A percentile compares a stretch with the other conserved stretches of the same genome.
Conservation (phyloP, 2,329 filamentous ascomycete species). For the Elsinoe batatas region DNA sequence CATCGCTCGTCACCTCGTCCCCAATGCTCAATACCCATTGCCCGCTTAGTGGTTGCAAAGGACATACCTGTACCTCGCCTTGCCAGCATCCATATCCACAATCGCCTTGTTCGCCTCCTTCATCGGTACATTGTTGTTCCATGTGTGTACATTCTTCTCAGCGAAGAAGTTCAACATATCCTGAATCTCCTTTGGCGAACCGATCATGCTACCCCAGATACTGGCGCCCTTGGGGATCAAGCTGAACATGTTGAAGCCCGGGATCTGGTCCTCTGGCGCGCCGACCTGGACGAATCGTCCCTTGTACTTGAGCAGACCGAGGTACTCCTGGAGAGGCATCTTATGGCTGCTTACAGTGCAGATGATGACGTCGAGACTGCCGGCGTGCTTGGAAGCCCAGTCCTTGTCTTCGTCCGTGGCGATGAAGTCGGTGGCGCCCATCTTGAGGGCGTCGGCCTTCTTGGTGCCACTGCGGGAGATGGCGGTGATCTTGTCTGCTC, state of each 20-base stretch:
- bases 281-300: conserved; percentile 57
- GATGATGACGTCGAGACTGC: conserved; percentile 47
- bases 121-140: conserved; percentile 53
- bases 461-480: conserved; percentile 52
- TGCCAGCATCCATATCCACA: conserved; percentile 47
- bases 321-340: conserved; percentile 54
- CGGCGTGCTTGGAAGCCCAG: conserved; percentile 46
- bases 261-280: conserved; percentile 48
- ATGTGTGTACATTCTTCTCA: conserved; percentile 48
- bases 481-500: conserved; percentile 53
- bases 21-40: not conserved
- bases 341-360: conserved; percentile 46
- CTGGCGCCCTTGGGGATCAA: conserved; percentile 46
- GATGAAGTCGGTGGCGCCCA: conserved; percentile 50
- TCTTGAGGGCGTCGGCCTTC: conserved; percentile 47
- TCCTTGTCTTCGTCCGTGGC: conserved; percentile 46
- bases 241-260: conserved; percentile 45
- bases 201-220: conserved; percentile 38
- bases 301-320: conserved; percentile 47
- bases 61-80: conserved; percentile 37
- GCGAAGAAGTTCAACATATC: conserved; percentile 53
- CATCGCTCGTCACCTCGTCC: conserved; percentile 10
- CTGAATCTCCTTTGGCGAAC: conserved; percentile 46
- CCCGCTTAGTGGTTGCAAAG: conserved; percentile 26
- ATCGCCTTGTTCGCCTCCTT: conserved; percentile 48